A percentile compares a stretch with the other conserved stretches of the same genome.
Conservation (phyloP, 1,284 basidiomycete genomes). For the Tetrapyrgos nigripes region DNA sequence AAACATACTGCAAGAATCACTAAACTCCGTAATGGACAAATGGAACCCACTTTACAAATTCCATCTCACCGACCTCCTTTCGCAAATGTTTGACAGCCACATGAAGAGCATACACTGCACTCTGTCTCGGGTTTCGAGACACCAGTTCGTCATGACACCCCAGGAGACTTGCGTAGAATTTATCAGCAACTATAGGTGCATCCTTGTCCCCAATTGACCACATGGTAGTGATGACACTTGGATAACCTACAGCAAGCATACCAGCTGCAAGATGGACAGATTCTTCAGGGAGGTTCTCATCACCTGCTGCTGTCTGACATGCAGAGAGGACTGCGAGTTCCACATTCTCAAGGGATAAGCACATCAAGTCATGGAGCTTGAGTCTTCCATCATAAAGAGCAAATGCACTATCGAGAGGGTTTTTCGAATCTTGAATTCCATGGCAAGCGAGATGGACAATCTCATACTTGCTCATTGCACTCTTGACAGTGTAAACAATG, state of each 20-base stretch:
- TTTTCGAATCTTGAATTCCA: slow-evolving; percentile 17
- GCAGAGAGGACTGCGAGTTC: slow-evolving; percentile 23
- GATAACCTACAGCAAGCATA: slow-evolving; percentile 21
- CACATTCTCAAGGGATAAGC: slow-evolving; percentile 8
- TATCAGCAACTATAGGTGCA: not conserved
- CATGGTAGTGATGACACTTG: slow-evolving; percentile 25
- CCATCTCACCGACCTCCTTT: not conserved
- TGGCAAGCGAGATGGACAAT: slow-evolving; percentile 26
- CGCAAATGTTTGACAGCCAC: slow-evolving; percentile 1
- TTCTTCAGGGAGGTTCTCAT: slow-evolving; percentile 21
- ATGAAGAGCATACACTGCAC: slow-evolving; percentile 6
- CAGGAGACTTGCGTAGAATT: not conserved
- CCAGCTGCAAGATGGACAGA: slow-evolving; percentile 24
- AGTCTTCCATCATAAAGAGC: slow-evolving; percentile 19
- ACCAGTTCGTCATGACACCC: not conserved
- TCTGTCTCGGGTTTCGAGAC: not conserved
- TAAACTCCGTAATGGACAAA: slow-evolving; percentile 9
- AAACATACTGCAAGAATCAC: not conserved
- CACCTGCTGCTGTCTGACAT: slow-evolving; percentile 24
- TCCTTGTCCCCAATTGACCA: slow-evolving; percentile 19
- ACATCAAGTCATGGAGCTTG: slow-evolving; percentile 20
- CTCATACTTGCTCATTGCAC: slow-evolving; percentile 7
- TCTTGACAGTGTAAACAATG: slow-evolving; percentile 6
- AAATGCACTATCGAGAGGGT: slow-evolving; percentile 21
- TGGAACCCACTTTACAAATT: slow-evolving; percentile 5